A percentile compares a stretch with the other conserved stretches of the same genome.
These are phyloP conservation scores for Paramecium biaurelia DNA, from an alignment of 73 alveolate species.

Conservation along the genomic window DNA sequence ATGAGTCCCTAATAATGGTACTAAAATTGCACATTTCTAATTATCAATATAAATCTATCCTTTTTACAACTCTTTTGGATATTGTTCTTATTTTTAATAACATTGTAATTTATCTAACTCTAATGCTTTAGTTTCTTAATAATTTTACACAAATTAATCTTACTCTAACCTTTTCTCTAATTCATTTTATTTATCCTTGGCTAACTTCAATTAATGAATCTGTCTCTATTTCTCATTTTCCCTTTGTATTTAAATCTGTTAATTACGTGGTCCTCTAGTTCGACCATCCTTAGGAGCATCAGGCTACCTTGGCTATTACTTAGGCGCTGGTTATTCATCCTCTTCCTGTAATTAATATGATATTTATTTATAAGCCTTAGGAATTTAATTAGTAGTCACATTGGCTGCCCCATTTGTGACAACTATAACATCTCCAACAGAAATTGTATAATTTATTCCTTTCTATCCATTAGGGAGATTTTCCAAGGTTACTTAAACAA, in stretches of 20 bases:
- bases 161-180: constrained; percentile 73
- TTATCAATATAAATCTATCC: constrained; percentile 83
- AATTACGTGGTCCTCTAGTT: constrained; percentile 67
- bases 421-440: constrained; percentile 53
- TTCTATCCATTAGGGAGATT: constrained; percentile 63
- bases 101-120: constrained; percentile 81
- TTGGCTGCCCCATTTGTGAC: constrained; percentile 57
- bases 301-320: neutral
- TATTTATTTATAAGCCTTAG: constrained; percentile 67
- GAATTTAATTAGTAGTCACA: constrained; percentile 63
- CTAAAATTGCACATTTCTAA: constrained; percentile 75
- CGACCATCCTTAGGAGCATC: neutral
- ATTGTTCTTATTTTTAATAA: constrained; percentile 71
- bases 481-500: constrained; percentile 60
- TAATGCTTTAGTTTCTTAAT: constrained; percentile 70
- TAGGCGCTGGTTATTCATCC: constrained; percentile 55
- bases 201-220: constrained; percentile 78
- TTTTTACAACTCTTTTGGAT: constrained; percentile 84
- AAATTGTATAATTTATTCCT: constrained; percentile 70
- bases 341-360: constrained; percentile 75
- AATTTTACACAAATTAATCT: constrained; percentile 73
- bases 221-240: constrained; percentile 78
- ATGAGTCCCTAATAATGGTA: constrained; percentile 78
- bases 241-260: constrained; percentile 72
- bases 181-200: constrained; percentile 79